Base-by-base conservation (phyloP, 129 eudicot species). In the Tagetes erecta region DNA sequence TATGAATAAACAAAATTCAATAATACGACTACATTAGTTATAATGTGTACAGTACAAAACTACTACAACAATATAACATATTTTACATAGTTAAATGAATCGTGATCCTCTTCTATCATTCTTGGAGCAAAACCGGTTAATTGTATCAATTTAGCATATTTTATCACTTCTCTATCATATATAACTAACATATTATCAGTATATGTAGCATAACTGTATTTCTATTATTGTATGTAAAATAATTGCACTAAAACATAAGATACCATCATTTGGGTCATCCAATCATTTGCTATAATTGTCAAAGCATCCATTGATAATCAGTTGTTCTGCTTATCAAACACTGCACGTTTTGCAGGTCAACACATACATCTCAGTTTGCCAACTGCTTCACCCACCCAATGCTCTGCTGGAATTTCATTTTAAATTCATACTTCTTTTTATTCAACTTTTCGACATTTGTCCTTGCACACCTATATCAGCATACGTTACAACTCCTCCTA, bases 401-500 rank as follows among this genome's bases (percentile, higher is more conserved):
- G 60, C 39, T 51, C 51, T 35, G 42, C 59, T 67, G 73, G 83
- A 63, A 34, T 52, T 64, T 57, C 56, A 44, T 74, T 63, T 72
- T 38, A 64, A 57, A 31, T 33, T 27, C 5, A 4, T 7, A 20
- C 20, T 11, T 31, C 11, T 41, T 45, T 45, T 27, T 3, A 7
- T 44, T 67, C 5, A 30, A 10, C 9, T 13, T n/a, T 67, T 6
- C 39, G 46, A 12, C 4, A 14, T 1, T 12, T 37, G 38, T 63
- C 68, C n/a, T 63, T 30, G 44, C 41, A 55, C 55, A 8, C 45
- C 14, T 13, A 46, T 70, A 71, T 89, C 81, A 85, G 74, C 98
- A 93, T 27, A 76, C 91, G 6, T 86, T 84, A 57, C 98, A 93
- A 80, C 97, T 93, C 77, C 84, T 93, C 85, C 96, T 90, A 83